phyloP scores from a whole-genome alignment of 352 stramenopile genomes.

The Globisporangium uncinulatum region DNA sequence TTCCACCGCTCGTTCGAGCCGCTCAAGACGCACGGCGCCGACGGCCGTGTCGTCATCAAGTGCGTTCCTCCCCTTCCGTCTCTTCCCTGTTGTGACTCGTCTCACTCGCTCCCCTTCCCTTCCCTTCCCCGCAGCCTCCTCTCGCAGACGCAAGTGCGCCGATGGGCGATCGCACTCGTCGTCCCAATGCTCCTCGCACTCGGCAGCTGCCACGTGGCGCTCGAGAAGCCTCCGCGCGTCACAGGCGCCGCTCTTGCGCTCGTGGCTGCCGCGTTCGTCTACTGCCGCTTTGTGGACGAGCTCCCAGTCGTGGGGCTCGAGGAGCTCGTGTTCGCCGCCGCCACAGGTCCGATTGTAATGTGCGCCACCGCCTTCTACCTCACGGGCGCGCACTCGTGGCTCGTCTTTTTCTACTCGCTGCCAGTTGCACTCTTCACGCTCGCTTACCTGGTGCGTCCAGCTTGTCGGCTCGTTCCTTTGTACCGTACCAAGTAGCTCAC shows the following conservation, averaged over 20 bases:
- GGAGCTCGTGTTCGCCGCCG: slow-evolving; percentile 42
- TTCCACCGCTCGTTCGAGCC: slow-evolving; percentile 58
- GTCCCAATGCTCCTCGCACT: slow-evolving; percentile 34
- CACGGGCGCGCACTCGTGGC: slow-evolving; percentile 29
- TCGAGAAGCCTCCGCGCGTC: slow-evolving; percentile 27
- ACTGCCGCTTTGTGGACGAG: slow-evolving; percentile 35
- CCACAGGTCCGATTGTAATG: slow-evolving; percentile 55
- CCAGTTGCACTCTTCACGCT: slow-evolving; percentile 55
- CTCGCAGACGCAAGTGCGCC: slow-evolving; percentile 61
- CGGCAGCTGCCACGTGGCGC: slow-evolving; percentile 29
- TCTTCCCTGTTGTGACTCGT: neutral
- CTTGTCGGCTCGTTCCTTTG: no score
- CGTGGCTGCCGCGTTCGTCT: slow-evolving; percentile 41
- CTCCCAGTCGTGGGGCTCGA: slow-evolving; percentile 39
- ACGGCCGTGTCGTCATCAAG: slow-evolving; percentile 70
- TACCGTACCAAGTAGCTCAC: neutral
- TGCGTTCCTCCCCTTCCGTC: slow-evolving; percentile 11
- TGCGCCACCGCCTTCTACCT: slow-evolving; percentile 44
- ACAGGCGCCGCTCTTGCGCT: slow-evolving; percentile 25
- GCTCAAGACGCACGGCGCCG: slow-evolving; percentile 16
- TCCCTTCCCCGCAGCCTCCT: slow-evolving; percentile 33
- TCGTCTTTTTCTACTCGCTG: slow-evolving; percentile 46
- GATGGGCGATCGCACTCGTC: slow-evolving; percentile 64
- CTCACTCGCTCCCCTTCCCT: neutral
- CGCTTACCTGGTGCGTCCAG: slow-evolving; percentile 38